phyloP scores from a whole-genome alignment of 495 filamentous ascomycete species.

The Penicillium cosmopolitanum region DNA sequence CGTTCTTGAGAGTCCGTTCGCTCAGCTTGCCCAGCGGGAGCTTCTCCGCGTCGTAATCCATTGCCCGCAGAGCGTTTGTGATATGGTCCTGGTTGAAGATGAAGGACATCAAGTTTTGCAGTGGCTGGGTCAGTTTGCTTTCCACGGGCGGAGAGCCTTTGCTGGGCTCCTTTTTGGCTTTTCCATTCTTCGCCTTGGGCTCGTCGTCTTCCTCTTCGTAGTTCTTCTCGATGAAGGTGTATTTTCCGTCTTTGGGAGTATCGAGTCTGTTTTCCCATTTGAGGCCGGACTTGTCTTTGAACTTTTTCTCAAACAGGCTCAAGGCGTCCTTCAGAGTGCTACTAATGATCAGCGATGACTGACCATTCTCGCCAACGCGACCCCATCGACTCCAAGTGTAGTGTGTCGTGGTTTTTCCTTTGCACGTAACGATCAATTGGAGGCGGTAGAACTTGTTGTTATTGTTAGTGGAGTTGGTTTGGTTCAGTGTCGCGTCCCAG shows the following conservation, averaged over 20 bases:
- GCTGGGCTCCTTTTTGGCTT: constrained; percentile 35
- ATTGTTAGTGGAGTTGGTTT: constrained; percentile 55
- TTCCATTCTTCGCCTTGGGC: constrained; percentile 34
- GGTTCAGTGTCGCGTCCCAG: constrained; percentile 59
- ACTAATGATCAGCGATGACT: constrained; percentile 51
- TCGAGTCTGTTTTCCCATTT: constrained; percentile 65
- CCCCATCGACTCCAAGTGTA: constrained; percentile 75
- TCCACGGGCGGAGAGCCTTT: constrained; percentile 33
- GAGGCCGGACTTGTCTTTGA: constrained; percentile 77
- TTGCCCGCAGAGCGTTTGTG: constrained; percentile 61
- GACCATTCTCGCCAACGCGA: constrained; percentile 73
- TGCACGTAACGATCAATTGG: constrained; percentile 44
- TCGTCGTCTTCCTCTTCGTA: constrained; percentile 73
- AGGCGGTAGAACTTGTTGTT: constrained; percentile 78
- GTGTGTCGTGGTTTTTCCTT: constrained; percentile 34
- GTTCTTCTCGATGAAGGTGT: constrained; percentile 73
- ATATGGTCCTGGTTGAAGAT: constrained; percentile 82
- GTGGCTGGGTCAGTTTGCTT: constrained; percentile 57
- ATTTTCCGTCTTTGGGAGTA: constrained; percentile 65
- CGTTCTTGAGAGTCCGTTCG: constrained; percentile 69
- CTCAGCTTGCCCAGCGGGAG: constrained; percentile 83
- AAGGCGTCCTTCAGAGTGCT: constrained; percentile 51
- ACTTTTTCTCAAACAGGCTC: constrained; percentile 67
- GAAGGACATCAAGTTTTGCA: constrained; percentile 72
- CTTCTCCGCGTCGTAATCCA: constrained; percentile 79